Evolutionary conservation across 208 protist species (phyloP).

Genomic region (Novymonas esmeraldas): DNA sequence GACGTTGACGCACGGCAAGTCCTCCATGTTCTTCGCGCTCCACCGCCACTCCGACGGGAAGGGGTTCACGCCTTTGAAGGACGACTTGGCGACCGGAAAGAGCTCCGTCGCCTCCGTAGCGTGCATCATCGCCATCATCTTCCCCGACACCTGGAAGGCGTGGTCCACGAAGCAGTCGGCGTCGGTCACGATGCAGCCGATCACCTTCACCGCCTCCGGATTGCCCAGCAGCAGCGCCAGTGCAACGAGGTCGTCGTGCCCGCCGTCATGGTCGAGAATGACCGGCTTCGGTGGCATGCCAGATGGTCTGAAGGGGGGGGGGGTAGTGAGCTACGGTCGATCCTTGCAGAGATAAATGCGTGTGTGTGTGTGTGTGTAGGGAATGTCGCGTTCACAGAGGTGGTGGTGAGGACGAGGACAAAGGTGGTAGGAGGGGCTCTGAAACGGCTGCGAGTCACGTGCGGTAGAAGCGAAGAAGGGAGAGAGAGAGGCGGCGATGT

Average conservation of each 20-base stretch:
- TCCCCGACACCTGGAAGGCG: constrained; percentile 73
- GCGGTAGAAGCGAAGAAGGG: too few species aligned
- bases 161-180: constrained; percentile 86
- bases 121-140: constrained; percentile 82
- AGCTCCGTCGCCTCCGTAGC: constrained; percentile 34
- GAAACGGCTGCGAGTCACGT: too few species aligned
- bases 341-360: too few species aligned
- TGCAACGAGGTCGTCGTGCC: constrained; percentile 85
- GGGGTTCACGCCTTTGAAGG: constrained; percentile 79
- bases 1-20: constrained; percentile 84
- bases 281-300: constrained; percentile 49
- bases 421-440: neutral
- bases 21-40: constrained; percentile 84
- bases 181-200: constrained; percentile 82
- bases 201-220: constrained; percentile 74
- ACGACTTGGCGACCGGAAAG: constrained; percentile 77
- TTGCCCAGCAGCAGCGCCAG: constrained; percentile 75
- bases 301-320: too few species aligned
- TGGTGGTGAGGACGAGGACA: neutral
- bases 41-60: constrained; percentile 87
- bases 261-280: constrained; percentile 89
- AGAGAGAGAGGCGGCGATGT: neutral
- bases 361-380: too few species aligned
- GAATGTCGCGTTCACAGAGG: too few species aligned
- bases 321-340: too few species aligned